A percentile compares a stretch with the other conserved stretches of the same genome.
phyloP scores from a whole-genome alignment of 2,329 filamentous ascomycete genomes.

The Trichoderma brevicompactum region DNA sequence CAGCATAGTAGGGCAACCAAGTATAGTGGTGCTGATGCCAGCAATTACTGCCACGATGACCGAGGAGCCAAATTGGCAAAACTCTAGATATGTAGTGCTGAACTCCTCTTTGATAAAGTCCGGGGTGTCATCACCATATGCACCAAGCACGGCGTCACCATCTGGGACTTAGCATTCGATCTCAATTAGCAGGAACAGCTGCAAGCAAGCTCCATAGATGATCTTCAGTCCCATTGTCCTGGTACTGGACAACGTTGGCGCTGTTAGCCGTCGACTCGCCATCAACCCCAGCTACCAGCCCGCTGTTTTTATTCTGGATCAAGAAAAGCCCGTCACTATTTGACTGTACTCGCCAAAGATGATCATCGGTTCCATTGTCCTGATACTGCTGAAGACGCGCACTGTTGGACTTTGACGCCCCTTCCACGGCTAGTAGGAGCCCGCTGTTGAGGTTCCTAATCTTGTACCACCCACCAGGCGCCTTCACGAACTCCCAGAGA shows the following conservation, averaged over 20 bases:
- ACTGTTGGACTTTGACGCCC: neutral
- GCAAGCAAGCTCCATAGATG: neutral
- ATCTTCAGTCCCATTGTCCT: neutral
- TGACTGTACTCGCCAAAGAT: neutral
- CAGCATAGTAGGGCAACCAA: too few relatives aligned
- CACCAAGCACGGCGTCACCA: too few relatives aligned
- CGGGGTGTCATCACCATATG: too few relatives aligned
- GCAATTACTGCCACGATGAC: too few relatives aligned
- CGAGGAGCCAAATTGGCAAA: too few relatives aligned
- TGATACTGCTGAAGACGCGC: neutral
- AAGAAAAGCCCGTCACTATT: neutral
- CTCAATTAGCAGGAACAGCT: neutral
- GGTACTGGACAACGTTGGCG: slow-evolving; percentile 2
- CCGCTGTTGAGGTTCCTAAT: neutral
- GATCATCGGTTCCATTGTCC: neutral
- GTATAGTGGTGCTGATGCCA: too few relatives aligned
- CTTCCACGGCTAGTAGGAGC: neutral
- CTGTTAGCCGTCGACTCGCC: neutral
- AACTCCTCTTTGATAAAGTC: too few relatives aligned
- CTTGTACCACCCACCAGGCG: neutral
- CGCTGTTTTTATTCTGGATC: neutral
- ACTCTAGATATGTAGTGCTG: too few relatives aligned
- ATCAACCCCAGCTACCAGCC: neutral
- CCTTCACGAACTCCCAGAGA: neutral
- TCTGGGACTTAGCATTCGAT: too few relatives aligned